Conservation (phyloP, 192 early-diverging fungal species). For the Coemansia reversa region DNA sequence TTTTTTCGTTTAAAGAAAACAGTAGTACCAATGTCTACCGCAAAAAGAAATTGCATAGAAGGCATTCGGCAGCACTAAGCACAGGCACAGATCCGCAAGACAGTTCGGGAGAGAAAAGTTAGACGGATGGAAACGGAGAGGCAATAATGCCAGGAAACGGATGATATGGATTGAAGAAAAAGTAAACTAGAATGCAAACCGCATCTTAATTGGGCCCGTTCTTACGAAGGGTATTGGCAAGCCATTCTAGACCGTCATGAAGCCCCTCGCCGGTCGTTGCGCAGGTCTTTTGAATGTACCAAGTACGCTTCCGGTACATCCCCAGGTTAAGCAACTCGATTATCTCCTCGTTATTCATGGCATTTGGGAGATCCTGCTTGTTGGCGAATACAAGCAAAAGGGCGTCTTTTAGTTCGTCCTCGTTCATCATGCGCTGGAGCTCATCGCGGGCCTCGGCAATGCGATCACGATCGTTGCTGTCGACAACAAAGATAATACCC, state of each 20-base stretch:
- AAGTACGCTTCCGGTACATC: conserved; percentile 73
- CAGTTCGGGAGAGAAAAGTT: too few species aligned
- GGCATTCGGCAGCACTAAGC: too few species aligned
- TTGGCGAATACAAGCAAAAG: conserved; percentile 94
- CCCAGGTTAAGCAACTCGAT: conserved; percentile 91
- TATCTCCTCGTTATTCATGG: conserved; percentile 92
- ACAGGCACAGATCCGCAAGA: too few species aligned
- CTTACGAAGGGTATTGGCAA: conserved; percentile 52
- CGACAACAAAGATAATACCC: conserved; percentile 96
- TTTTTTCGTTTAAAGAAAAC: too few species aligned
- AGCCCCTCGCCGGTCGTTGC: conserved; percentile 94
- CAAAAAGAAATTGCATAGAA: too few species aligned
- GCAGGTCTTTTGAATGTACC: conserved; percentile 94
- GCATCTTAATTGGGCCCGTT: neutral
- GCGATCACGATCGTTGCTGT: conserved; percentile 96
- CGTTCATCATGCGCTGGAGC: conserved; percentile 92
- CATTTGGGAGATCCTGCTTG: conserved; percentile 98
- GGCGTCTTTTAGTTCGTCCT: conserved; percentile 92
- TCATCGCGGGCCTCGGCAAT: conserved; percentile 91
- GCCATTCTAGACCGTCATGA: conserved; percentile 97
- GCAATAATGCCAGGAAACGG: too few species aligned
- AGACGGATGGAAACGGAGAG: too few species aligned
- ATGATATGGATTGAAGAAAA: too few species aligned
- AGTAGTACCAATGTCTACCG: too few species aligned
- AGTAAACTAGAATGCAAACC: too few species aligned